Conservation (phyloP, 2,329 filamentous ascomycete species). For the Colletotrichum trifolii region DNA sequence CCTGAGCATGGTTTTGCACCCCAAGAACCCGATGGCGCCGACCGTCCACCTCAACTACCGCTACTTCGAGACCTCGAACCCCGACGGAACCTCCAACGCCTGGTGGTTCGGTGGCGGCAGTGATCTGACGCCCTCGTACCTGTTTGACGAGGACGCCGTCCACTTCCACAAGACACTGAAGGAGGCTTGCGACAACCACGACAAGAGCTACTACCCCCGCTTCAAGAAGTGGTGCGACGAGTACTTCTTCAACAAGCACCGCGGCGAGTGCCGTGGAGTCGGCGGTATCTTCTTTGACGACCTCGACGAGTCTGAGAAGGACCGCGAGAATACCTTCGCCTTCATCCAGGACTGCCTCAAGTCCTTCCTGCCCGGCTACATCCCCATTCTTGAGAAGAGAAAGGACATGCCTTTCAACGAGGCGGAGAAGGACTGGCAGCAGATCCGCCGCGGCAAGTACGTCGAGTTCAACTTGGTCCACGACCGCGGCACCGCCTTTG, state of each 20-base stretch:
- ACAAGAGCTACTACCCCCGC: conserved; percentile 88
- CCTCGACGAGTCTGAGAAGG: conserved; percentile 86
- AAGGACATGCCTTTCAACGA: conserved; percentile 93
- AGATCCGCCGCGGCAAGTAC: conserved; percentile 91
- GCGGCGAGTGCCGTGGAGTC: conserved; percentile 85
- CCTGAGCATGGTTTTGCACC: conserved; percentile 92
- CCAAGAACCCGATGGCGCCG: conserved; percentile 94
- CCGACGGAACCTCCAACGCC: conserved; percentile 81
- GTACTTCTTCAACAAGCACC: conserved; percentile 95
- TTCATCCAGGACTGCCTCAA: conserved; percentile 88
- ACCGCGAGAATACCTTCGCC: conserved; percentile 88
- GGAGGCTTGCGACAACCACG: conserved; percentile 91
- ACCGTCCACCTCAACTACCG: conserved; percentile 98
- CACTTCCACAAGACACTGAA: conserved; percentile 97
- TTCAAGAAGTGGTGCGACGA: conserved; percentile 99
- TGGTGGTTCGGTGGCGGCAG: conserved; percentile 99
- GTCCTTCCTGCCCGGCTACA: conserved; percentile 89
- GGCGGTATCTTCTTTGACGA: conserved; percentile 99
- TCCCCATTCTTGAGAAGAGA: conserved; percentile 87
- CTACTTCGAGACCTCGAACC: conserved; percentile 95
- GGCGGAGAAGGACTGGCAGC: conserved; percentile 95
- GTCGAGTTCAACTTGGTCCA: conserved; percentile 99
- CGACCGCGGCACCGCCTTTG: conserved; percentile 94
- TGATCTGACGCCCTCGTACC: conserved; percentile 90
- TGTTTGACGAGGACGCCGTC: conserved; percentile 96